Conservation (phyloP, 2,329 filamentous ascomycete species). For the Dactylellina drechsleri region DNA sequence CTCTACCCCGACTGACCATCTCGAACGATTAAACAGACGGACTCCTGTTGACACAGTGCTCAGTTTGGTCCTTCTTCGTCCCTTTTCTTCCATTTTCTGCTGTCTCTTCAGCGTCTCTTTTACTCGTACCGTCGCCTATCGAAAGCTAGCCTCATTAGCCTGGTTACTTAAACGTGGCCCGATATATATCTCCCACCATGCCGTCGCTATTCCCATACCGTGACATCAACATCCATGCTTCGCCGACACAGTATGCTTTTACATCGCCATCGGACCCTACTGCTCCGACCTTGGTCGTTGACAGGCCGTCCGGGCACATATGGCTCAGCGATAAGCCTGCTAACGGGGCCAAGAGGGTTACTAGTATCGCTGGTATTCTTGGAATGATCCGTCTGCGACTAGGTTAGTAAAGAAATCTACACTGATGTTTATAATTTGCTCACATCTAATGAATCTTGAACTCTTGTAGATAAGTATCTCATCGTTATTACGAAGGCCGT, state of each 20-base stretch:
- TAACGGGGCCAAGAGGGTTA: constrained; percentile 81
- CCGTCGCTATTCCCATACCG: constrained; percentile 76
- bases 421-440: background rate
- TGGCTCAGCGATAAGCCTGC: constrained; percentile 82
- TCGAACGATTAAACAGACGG: too few relatives aligned
- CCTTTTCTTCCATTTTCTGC: too few relatives aligned
- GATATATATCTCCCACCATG: constrained; percentile 62
- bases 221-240: constrained; percentile 96
- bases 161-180: constrained; percentile 49
- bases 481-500: constrained; percentile 95
- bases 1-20: background rate
- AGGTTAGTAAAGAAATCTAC: constrained; percentile 67
- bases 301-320: constrained; percentile 90
- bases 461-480: constrained; percentile 82
- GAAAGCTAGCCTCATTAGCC: background rate
- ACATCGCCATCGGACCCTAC: constrained; percentile 93
- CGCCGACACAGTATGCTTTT: constrained; percentile 92
- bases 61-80: too few relatives aligned
- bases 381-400: constrained; percentile 93
- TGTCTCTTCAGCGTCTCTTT: background rate
- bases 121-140: background rate
- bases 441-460: constrained; percentile 39
- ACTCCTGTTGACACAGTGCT: too few relatives aligned
- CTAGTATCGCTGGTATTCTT: constrained; percentile 92
- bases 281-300: constrained; percentile 85